Evolutionary conservation across 2,329 filamentous ascomycete species (phyloP), one percentile per base, ranked within the genome.

Genomic region (Alternaria ethzedia): DNA sequence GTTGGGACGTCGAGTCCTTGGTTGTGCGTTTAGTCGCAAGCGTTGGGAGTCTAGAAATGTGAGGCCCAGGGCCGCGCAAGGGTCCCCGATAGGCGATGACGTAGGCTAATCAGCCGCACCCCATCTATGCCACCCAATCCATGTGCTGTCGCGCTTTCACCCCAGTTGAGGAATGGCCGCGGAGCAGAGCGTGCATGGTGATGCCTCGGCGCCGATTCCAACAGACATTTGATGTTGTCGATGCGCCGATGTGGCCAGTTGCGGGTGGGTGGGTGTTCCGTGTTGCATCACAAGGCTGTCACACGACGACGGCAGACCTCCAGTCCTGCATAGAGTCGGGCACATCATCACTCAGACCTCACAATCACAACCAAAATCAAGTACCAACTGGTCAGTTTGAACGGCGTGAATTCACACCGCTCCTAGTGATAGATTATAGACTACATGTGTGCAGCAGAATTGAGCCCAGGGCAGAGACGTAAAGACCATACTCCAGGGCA

Each of bases 371-470:
- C 1, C 13, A 11, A 3, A 9, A 6, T 41, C 10, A 26, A 41
- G 32, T 3, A 54, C 23, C 2, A n/a, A 17, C 20, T 11, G 13
- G 6, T 51, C 50, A 26, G 46, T 76, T 64, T 58, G 71, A 70
- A 67, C 62, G 66, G 68, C 70, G 75, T 77, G 76, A 78, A 78
- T 78, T 77, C 75, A 77, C 70, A 62, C 72, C 50, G 55, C 72
- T 64, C 70, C 61, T 69, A 59, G 61, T 62, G 43, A 57, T 61
- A 67, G 63, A 64, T 68, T 66, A 51, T 28, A 11, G 51, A 64
- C 47, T 47, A 61, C 47, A 47, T 55, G 61, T 51, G 66, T 46
- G 46, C 23, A 56, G 59, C 57, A 57, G 56, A 51, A 49, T 51
- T n/a, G 54, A 61, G 61, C 57, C 63, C 65, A 68, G 62, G 62